These are phyloP conservation scores for Micractinium sp. DNA, from an alignment of 139 green algal genomes.

Conservation along the genomic window DNA sequence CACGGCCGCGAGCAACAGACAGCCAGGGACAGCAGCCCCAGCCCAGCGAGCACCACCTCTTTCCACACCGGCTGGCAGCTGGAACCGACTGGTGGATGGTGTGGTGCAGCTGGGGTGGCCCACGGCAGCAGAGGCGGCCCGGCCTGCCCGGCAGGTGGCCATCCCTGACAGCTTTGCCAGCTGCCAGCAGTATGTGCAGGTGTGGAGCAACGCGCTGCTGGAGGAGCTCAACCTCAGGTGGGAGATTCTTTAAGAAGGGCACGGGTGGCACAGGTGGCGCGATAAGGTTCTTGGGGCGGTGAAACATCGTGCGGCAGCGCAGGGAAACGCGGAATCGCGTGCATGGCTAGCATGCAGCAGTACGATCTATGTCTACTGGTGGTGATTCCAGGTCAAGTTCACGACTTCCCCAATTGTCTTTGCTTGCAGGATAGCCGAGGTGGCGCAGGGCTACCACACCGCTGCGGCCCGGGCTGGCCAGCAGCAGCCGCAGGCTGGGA, in stretches of 20 bases:
- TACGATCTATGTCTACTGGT: not conserved
- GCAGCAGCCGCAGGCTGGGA: slow-evolving; percentile 2
- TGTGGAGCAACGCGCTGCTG: slow-evolving; percentile 45
- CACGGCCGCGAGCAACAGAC: not conserved
- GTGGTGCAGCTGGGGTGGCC: slow-evolving; percentile 30
- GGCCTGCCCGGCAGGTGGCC: slow-evolving; percentile 21
- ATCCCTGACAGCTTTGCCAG: slow-evolving; percentile 52
- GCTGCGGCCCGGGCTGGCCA: slow-evolving; percentile 22
- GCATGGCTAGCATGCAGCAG: too few species aligned
- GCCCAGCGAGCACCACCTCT: not conserved
- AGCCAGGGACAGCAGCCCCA: not conserved
- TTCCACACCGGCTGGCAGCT: not conserved
- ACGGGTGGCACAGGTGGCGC: not conserved
- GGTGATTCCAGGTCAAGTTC: too few species aligned
- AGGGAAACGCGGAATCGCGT: too few species aligned
- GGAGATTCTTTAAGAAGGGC: not conserved
- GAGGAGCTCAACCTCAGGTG: slow-evolving; percentile 71
- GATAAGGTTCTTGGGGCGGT: not conserved
- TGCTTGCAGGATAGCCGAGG: slow-evolving; percentile 39
- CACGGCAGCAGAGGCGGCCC: not conserved
- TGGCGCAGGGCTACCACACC: slow-evolving; percentile 34
- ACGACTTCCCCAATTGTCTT: too few species aligned
- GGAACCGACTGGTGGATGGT: not conserved
- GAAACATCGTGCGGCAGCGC: not conserved
- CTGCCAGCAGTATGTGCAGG: slow-evolving; percentile 38